Conservation (phyloP, 2,329 filamentous ascomycete genomes). For the Colletotrichum sp. region DNA sequence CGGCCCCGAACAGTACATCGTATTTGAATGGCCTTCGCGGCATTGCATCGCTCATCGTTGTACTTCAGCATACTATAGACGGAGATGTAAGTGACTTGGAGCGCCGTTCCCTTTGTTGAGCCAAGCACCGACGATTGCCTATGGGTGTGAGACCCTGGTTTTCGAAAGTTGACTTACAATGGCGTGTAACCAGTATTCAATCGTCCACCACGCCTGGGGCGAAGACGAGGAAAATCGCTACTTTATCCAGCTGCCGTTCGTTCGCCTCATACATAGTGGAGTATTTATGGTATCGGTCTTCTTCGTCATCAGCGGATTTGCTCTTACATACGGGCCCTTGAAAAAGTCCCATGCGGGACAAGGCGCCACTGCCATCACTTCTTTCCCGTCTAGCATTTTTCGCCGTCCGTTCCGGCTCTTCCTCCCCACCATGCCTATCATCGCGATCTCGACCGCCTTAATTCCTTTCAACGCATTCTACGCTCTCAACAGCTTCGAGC, state of each 20-base stretch:
- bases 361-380: constrained; percentile 37
- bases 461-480: not conserved
- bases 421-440: constrained; percentile 37
- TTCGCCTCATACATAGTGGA: constrained; percentile 48
- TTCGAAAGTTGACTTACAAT: not conserved
- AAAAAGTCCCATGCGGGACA: constrained; percentile 43
- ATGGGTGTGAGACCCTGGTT: rapidly evolving
- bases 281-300: constrained; percentile 56
- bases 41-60: constrained; percentile 53
- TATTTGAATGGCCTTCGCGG: constrained; percentile 56
- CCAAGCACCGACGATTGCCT: not conserved
- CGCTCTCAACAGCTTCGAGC: not conserved
- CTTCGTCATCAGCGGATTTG: constrained; percentile 57
- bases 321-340: constrained; percentile 50
- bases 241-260: constrained; percentile 44
- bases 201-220: not conserved
- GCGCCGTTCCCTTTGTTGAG: rapidly evolving
- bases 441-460: not conserved
- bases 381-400: constrained; percentile 51
- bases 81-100: not conserved
- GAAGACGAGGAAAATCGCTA: not conserved
- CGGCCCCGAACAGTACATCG: constrained; percentile 39
- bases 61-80: constrained; percentile 51
- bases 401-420: constrained; percentile 51
- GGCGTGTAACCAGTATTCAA: not conserved